Evolutionary conservation across 176 grass and related monocot species (phyloP), one percentile per base, ranked within the genome.

Genomic region (Bolboschoenus planiculmis): DNA sequence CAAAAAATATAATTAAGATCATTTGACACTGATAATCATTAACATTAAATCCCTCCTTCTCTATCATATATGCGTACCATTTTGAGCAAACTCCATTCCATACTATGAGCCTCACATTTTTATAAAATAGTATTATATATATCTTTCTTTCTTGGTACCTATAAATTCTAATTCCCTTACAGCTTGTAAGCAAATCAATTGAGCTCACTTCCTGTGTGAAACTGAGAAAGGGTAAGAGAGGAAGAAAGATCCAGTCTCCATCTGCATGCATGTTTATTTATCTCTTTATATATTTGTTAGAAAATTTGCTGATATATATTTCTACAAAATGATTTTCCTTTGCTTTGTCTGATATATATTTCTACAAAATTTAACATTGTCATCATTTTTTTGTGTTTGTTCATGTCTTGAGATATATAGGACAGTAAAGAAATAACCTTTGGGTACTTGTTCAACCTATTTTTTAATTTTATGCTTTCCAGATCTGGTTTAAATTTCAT

Each of bases 401-500:
- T 42, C 37, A 26, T 44, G n/a, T 13, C 24, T 44, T 43, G 26
- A 44, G 39, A 72, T 72, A 44, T 27, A 20, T 26, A 44, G 37
- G 6, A 33, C 29, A 16, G 39, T 14, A 46, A 43, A 72, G 18
- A 44, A 46, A 46, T 44, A 46, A 18, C 14, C 23, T 14, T 46
- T 24, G 10, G 21, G 21, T 26, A 24, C n/a, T 23, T 43, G 10
- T 72, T 26, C 39, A 43, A 72, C 37, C 37, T 46, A 13, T 40
- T 39, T 68, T 40, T 70, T 0, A 42, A 23, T 21, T n/a, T 11
- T 70, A 37, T 10, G 16, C 68, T 73, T 14, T 26, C 37, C 67
- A 73, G 68, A 73, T 73, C 68, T 62, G 78, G 4, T 58, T 61
- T 58, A 30, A 21, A 55, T 79, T 79, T 40, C 34, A 81, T 81